Base-by-base conservation (phyloP, 2,329 filamentous ascomycete genomes). In the Chaetomium strumarium region DNA sequence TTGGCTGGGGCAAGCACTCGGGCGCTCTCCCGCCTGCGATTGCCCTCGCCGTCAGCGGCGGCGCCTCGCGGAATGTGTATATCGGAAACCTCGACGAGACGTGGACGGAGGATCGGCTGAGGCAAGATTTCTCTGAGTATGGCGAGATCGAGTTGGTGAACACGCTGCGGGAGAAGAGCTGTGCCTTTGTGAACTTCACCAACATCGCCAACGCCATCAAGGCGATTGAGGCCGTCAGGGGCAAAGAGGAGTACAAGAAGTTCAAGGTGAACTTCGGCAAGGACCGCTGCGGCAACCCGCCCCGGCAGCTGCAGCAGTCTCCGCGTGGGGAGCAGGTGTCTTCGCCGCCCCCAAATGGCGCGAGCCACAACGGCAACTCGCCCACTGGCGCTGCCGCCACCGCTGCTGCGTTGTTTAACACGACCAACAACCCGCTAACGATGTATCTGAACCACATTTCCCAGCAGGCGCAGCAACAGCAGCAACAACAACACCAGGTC, bases 181-280 rank as follows among this genome's bases (percentile, higher is more conserved):
- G 93, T 70, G 93, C 93, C 0, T 99, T 99, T 68, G 93, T 99
- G 69, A 99, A 99, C 75, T 99, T 99, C 70, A 99, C 93, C 67
- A 99, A 99, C 74, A 99, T 99, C 67, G 93, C 93, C 67, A 99
- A 99, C 64, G 93, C 93, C 46, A 99, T 99, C 77, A 99, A 99
- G 76, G 93, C 93, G 1, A 99, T 99, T 60, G 93, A 99, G 72
- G 93, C 91, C 19, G 84, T 99, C 59, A 84, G 93, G 53, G 88
- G 90, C 66, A 90, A 91, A 67, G 93, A 97, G 40, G 93, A 99
- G 66, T 99, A 99, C 78, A 89, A 85, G 72, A 85, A 93, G 64
- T 99, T 99, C 83, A 99, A 99, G 80, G 92, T 99, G 69, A 99
- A 99, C 76, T 99, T 99, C 68, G 93, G 93, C 71, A 99, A 99